Base-by-base conservation (phyloP, 331 rosid species). In the Arachis monticola region DNA sequence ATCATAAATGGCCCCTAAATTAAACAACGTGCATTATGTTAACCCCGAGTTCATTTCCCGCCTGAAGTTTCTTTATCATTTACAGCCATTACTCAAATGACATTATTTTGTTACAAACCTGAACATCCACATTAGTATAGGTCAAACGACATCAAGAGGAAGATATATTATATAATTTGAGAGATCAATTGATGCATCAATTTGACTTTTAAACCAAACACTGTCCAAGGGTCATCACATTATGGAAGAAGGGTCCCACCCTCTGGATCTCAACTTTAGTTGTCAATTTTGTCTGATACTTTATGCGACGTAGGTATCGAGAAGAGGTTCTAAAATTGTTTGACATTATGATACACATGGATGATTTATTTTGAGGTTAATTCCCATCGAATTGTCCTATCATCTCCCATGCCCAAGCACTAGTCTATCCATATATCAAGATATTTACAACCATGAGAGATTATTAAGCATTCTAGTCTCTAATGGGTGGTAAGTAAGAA, bases 201-300 rank as follows among this genome's bases (percentile, higher is more conserved):
- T 35, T 35, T 35, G 40, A 35, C 40, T 2, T 3, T 3, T 35
- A 35, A 35, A 35, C 40, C 40, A 35, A 35, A 35, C 40, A 4
- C 4, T 35, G 40, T 35, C 4, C 4, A 35, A 35, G 68, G 81
- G 60, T 56, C 60, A 70, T 58, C 42, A 64, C 70, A 70, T 48
- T 31, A 74, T 74, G 81, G 80, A 74, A 56, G n/a, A 63, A 40
- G 73, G 80, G 74, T 48, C 70, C 89, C 80, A 72, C 56, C 30
- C 1, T 22, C 27, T 65, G 41, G 74, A 70, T 75, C 74, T 83
- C 81, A 85, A 81, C 81, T 69, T 22, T 41, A 14, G 78, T 81
- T 91, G 14, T 77, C 89, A 60, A 8, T 57, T 86, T 89, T 93
- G 98, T 87, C 91, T 64, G 32, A 77, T 82, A 60, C 27, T 72